These are phyloP conservation scores for Clitopilus hobsonii DNA, from an alignment of 768 basidiomycete genomes.

Conservation along the genomic window DNA sequence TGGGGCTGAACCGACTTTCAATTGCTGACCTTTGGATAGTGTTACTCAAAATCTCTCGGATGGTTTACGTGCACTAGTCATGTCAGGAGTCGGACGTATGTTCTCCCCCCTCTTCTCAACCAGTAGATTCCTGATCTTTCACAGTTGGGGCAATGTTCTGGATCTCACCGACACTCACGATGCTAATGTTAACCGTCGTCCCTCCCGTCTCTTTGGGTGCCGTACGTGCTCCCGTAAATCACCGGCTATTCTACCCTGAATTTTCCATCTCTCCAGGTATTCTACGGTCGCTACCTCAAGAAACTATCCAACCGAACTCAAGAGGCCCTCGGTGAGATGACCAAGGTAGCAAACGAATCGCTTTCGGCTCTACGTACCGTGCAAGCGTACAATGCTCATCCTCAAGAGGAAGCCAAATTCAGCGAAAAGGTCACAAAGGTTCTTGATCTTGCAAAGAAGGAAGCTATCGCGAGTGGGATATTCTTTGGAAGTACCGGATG, in stretches of 20 bases:
- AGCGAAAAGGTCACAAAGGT: conserved; percentile 59
- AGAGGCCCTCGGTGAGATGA: conserved; percentile 95
- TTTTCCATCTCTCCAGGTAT: conserved; percentile 50
- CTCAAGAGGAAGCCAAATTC: conserved; percentile 76
- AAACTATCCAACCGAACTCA: conserved; percentile 89
- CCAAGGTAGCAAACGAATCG: conserved; percentile 87
- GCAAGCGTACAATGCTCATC: conserved; percentile 84
- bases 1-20: background rate
- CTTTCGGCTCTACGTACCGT: conserved; percentile 84
- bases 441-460: conserved; percentile 73
- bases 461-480: conserved; percentile 85
- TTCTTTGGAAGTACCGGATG: conserved; percentile 92
- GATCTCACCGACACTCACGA: conserved; percentile 81
- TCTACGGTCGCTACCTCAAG: conserved; percentile 94
- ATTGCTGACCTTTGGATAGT: conserved; percentile 28
- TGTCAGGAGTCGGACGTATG: conserved; percentile 91
- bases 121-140: background rate
- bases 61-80: conserved; percentile 79
- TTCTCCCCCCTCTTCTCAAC: conserved; percentile 8
- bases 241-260: conserved; percentile 1
- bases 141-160: conserved; percentile 94
- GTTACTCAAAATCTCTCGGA: conserved; percentile 80
- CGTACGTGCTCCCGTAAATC: conserved; percentile 33
- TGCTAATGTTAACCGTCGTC: conserved; percentile 90
- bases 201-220: conserved; percentile 85